A percentile compares a stretch with the other conserved stretches of the same genome.
Evolutionary conservation across 2,329 filamentous ascomycete species (phyloP).

Genomic region (Colletotrichum tanaceti): DNA sequence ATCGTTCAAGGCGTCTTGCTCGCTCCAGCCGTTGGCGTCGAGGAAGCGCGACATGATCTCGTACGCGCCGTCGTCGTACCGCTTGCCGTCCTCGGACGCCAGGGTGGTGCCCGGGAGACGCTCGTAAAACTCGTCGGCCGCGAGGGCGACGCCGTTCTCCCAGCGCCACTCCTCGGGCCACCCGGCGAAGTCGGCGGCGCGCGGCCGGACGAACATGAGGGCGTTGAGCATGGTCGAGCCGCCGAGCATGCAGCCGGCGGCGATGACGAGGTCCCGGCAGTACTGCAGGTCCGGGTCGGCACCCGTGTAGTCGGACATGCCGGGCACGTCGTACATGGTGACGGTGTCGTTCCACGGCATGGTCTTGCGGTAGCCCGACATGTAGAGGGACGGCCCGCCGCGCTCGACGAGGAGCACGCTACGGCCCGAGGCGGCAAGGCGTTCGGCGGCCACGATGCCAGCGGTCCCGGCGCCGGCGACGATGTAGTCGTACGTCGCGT

Average conservation of each 20-base stretch:
- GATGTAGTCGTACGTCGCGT: conserved; percentile 41
- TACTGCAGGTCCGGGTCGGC: conserved; percentile 34
- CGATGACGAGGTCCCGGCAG: conserved; percentile 46
- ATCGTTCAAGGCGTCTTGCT: conserved; percentile 37
- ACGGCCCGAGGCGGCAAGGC: conserved; percentile 39
- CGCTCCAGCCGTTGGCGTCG: conserved; percentile 39
- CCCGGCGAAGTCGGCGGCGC: conserved; percentile 28
- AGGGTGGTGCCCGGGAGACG: conserved; percentile 39
- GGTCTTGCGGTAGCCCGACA: conserved; percentile 40
- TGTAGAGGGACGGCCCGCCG: conserved; percentile 35
- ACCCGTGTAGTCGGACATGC: conserved; percentile 36
- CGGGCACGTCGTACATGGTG: conserved; percentile 44
- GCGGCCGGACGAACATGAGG: conserved; percentile 44
- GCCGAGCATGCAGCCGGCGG: conserved; percentile 49
- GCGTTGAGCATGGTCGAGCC: conserved; percentile 47
- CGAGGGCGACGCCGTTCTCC: conserved; percentile 39
- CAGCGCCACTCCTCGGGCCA: conserved; percentile 43
- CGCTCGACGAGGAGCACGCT: conserved; percentile 40
- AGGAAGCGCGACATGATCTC: conserved; percentile 40
- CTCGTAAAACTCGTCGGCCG: conserved; percentile 41
- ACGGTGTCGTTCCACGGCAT: conserved; percentile 46
- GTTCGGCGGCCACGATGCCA: conserved; percentile 37
- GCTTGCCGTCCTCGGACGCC: conserved; percentile 38
- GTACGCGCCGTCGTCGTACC: conserved; percentile 41
- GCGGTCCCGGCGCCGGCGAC: conserved; percentile 41